phyloP scores from a whole-genome alignment of 2,329 filamentous ascomycete species.

The Myriosclerotinia duriaeana region DNA sequence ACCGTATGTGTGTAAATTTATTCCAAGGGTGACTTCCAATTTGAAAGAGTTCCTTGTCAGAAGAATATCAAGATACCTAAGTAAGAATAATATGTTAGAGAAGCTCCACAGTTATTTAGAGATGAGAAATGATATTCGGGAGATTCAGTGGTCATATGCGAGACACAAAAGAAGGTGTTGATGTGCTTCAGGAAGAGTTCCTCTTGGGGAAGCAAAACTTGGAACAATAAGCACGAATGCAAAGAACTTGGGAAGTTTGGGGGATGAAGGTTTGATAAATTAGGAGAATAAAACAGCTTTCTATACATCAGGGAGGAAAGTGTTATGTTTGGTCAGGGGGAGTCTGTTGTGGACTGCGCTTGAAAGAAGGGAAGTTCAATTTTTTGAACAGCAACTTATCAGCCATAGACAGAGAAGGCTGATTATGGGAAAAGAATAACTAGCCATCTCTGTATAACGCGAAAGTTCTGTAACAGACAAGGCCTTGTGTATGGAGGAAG shows the following conservation, averaged over 20 bases:
- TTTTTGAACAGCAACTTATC: neutral
- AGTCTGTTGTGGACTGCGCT: neutral
- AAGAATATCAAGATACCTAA: neutral
- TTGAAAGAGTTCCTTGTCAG: neutral
- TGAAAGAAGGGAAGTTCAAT: neutral
- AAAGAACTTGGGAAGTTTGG: neutral
- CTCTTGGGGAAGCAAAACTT: too few relatives aligned
- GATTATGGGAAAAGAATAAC: neutral
- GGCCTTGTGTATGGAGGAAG: neutral
- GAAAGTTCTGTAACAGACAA: neutral
- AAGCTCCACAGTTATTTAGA: fast-evolving
- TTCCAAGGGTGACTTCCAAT: neutral
- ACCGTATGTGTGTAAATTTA: too few relatives aligned
- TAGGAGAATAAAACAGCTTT: neutral
- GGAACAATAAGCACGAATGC: neutral
- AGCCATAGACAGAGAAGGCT: too few relatives aligned
- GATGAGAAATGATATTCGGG: neutral
- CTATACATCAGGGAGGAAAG: neutral
- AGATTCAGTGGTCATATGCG: fast-evolving
- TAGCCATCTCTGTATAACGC: neutral
- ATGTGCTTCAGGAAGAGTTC: neutral
- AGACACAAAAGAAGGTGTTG: neutral
- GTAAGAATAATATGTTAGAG: neutral
- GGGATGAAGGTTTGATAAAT: neutral
- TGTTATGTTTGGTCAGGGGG: too few relatives aligned